Percentiles rank a stretch among this genome's conserved stretches.
phyloP scores from a whole-genome alignment of 495 filamentous ascomycete species.

The Delitschia confertaspora region DNA sequence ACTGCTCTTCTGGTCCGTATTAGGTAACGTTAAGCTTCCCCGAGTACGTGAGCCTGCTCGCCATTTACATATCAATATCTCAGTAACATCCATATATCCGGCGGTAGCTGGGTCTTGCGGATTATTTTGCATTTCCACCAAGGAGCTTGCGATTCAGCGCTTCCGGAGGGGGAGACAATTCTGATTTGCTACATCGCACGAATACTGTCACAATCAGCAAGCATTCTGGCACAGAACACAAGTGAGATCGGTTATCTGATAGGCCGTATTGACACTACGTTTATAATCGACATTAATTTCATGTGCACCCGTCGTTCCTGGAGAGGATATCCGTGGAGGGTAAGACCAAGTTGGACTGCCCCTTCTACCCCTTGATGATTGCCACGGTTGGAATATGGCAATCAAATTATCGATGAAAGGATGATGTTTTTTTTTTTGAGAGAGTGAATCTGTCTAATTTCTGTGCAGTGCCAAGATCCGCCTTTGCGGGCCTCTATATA shows the following conservation, averaged over 20 bases:
- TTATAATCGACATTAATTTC: conserved; percentile 1
- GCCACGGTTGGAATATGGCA: conserved; percentile 1
- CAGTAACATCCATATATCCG: conserved; percentile 14
- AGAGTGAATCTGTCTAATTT: too few species aligned
- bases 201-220: conserved; percentile 9
- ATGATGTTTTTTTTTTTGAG: too few species aligned
- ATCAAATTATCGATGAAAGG: too few species aligned
- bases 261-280: conserved; percentile 6
- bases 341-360: conserved; percentile 7
- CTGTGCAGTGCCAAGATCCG: too few species aligned
- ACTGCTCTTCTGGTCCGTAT: conserved; percentile 5
- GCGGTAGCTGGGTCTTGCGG: conserved; percentile 6
- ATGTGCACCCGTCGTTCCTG: conserved; percentile 7
- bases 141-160: conserved; percentile 6
- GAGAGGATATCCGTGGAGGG: conserved; percentile 9
- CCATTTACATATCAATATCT: conserved; percentile 10
- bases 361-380: conserved; percentile 3
- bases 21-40: conserved; percentile 5
- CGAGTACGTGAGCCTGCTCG: conserved; percentile 1
- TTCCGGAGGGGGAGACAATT: background rate
- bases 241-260: conserved; percentile 18
- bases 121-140: conserved; percentile 11
- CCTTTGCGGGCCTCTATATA: too few species aligned
- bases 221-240: conserved; percentile 6
- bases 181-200: conserved; percentile 6